Evolutionary conservation across 352 stramenopile genomes (phyloP).

Genomic region (Globisporangium paddicum): DNA sequence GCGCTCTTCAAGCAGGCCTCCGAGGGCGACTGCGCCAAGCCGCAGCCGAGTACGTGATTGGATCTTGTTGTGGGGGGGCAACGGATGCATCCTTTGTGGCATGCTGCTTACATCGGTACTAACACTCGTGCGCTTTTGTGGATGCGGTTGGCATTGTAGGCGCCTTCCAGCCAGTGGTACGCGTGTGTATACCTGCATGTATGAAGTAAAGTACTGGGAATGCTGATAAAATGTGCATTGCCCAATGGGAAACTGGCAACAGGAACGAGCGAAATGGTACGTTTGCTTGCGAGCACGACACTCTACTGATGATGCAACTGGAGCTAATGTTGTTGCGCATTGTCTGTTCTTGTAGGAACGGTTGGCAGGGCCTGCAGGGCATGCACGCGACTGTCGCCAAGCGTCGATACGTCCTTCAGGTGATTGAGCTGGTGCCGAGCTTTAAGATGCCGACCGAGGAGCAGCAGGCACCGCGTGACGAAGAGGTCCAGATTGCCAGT

Average conservation of each 20-base stretch:
- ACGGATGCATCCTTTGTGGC: neutral
- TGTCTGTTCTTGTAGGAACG: slow-evolving; percentile 30
- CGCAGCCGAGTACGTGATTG: slow-evolving; percentile 38
- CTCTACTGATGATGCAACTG: neutral
- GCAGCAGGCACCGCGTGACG: neutral
- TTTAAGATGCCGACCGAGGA: slow-evolving; percentile 33
- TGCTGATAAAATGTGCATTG: neutral
- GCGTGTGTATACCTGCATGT: slow-evolving; percentile 10
- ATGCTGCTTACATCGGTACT: neutral
- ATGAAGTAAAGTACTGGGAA: neutral
- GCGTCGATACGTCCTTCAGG: slow-evolving; percentile 45
- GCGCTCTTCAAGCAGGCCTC: slow-evolving; percentile 78
- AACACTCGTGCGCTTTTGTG: neutral
- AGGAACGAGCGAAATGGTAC: slow-evolving; percentile 64
- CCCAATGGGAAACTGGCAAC: neutral
- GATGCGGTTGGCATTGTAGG: slow-evolving; percentile 12
- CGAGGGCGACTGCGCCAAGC: slow-evolving; percentile 47
- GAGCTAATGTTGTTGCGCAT: neutral
- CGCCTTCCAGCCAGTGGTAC: slow-evolving; percentile 49
- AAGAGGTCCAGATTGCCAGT: neutral
- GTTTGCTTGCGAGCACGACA: neutral
- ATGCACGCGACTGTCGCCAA: slow-evolving; percentile 33
- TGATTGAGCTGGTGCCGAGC: slow-evolving; percentile 39
- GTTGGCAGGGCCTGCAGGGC: slow-evolving; percentile 36
- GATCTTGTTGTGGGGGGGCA: neutral